These are phyloP conservation scores for Chondrus crispus DNA, from an alignment of 23 red algal genomes.

Conservation along the genomic window DNA sequence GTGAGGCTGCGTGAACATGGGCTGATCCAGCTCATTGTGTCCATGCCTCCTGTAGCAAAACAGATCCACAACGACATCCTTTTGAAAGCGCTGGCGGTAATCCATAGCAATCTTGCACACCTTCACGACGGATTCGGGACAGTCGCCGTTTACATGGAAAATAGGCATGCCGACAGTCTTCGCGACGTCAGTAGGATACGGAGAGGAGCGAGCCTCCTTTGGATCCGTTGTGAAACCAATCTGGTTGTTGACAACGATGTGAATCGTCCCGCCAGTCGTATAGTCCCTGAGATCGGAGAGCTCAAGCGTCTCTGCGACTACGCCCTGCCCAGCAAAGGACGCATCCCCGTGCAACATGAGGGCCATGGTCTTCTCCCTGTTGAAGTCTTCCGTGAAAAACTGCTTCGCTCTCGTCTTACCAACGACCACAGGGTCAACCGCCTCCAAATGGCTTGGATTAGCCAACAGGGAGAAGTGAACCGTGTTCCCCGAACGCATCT, in stretches of 20 bases:
- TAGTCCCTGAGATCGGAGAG: constrained; percentile 97
- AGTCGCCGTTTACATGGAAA: constrained; percentile 99
- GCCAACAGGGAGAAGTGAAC: constrained; percentile 94
- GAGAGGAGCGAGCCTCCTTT: constrained; percentile 89
- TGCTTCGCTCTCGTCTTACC: constrained; percentile 99
- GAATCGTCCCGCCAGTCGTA: constrained; percentile 95
- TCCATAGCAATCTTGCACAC: constrained; percentile 94
- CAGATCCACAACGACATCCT: constrained; percentile 98
- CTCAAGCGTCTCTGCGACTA: constrained; percentile 96
- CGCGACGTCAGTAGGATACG: constrained; percentile 98
- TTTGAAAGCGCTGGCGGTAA: constrained; percentile 94
- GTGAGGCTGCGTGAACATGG: constrained; percentile 97
- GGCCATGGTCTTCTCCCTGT: constrained; percentile 77
- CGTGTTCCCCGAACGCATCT: constrained; percentile 65
- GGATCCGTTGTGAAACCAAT: constrained; percentile 99
- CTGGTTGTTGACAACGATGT: constrained; percentile 98
- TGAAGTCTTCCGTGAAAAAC: constrained; percentile 88
- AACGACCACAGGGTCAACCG: constrained; percentile 97
- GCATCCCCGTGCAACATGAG: constrained; percentile 96
- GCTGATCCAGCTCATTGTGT: constrained; percentile 98
- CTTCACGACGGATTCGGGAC: constrained; percentile 89
- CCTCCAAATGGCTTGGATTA: constrained; percentile 98
- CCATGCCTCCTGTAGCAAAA: constrained; percentile 99
- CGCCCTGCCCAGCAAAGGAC: constrained; percentile 98
- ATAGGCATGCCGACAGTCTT: constrained; percentile 99